phyloP scores from a whole-genome alignment of 2,329 filamentous ascomycete genomes.

The Corinectria fuckeliana region DNA sequence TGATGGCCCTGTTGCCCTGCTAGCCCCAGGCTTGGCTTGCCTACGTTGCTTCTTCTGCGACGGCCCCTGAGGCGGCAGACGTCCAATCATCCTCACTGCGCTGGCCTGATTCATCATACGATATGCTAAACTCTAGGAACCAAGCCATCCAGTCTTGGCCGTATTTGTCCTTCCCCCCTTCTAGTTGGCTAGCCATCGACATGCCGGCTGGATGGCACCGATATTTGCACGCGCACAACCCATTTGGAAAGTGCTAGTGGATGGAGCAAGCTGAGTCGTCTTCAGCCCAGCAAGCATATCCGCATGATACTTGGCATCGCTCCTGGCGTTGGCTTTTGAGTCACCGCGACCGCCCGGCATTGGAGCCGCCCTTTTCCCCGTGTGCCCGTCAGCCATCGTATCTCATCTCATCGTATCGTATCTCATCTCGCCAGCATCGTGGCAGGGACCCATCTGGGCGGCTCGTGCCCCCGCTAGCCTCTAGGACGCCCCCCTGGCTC shows the following conservation, averaged over 20 bases:
- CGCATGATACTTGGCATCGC: neutral
- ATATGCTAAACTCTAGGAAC: conserved; percentile 21
- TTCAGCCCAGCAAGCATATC: neutral
- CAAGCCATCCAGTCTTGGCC: conserved; percentile 15
- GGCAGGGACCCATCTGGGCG: conserved; percentile 22
- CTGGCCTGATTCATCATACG: conserved; percentile 39
- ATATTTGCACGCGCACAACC: conserved; percentile 17
- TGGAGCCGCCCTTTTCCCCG: conserved; percentile 10
- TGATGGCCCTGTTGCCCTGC: no score
- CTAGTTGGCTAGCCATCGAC: conserved; percentile 13
- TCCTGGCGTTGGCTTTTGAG: neutral
- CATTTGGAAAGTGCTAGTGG: no score
- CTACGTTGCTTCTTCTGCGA: conserved; percentile 28
- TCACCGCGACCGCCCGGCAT: conserved; percentile 5
- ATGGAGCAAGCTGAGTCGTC: conserved; percentile 7
- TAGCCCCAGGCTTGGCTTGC: conserved; percentile 21
- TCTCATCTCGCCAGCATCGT: conserved; percentile 34
- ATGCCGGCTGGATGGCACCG: conserved; percentile 20
- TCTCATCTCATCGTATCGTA: conserved; percentile 34
- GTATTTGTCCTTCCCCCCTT: conserved; percentile 10
- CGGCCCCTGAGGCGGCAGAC: conserved; percentile 6
- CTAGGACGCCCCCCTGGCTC: conserved; percentile 23
- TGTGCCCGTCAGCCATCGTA: conserved; percentile 24
- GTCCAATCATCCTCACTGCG: conserved; percentile 19
- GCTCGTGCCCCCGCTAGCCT: conserved; percentile 24